Evolutionary conservation across 1,139 yeast genomes (phyloP).

Genomic region (Sugiyamaella castrensis): DNA sequence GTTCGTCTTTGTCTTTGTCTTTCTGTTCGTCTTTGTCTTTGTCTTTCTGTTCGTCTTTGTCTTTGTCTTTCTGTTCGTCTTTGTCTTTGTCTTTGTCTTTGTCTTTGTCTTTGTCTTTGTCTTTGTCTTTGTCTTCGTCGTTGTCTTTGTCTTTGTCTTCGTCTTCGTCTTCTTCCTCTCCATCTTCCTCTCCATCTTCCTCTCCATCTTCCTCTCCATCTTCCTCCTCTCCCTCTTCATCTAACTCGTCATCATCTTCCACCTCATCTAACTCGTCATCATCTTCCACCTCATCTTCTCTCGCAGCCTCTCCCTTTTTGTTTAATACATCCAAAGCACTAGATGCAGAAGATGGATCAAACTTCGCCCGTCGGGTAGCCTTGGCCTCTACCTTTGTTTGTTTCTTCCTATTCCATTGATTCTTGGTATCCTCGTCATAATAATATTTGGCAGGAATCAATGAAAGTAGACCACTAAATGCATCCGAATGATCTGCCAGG

Average conservation of each 20-base stretch:
- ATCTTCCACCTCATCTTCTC: slow-evolving; percentile 14
- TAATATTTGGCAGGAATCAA: slow-evolving; percentile 92
- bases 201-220: slow-evolving; percentile 18
- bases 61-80: slow-evolving; percentile 4
- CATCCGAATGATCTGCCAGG: slow-evolving; percentile 75
- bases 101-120: slow-evolving; percentile 13
- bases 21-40: slow-evolving; percentile 15
- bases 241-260: slow-evolving; percentile 20
- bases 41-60: slow-evolving; percentile 9
- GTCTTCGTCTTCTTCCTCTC: slow-evolving; percentile 6
- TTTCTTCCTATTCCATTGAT: slow-evolving; percentile 88
- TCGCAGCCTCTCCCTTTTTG: slow-evolving; percentile 28
- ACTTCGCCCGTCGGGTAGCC: slow-evolving; percentile 62
- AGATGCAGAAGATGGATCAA: slow-evolving; percentile 65
- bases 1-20: slow-evolving; percentile 15
- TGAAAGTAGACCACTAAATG: slow-evolving; percentile 86
- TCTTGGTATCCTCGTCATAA: slow-evolving; percentile 69
- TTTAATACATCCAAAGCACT: slow-evolving; percentile 66
- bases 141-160: slow-evolving; percentile 4
- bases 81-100: slow-evolving; percentile 16
- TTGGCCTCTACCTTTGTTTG: slow-evolving; percentile 53
- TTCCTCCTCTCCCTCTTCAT: slow-evolving; percentile 13
- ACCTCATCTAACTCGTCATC: slow-evolving; percentile 23
- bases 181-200: slow-evolving; percentile 13
- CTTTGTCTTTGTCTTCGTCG: slow-evolving; percentile 17